Conservation (phyloP, 192 early-diverging fungal species). For the Phycomyces blakesleeanus region DNA sequence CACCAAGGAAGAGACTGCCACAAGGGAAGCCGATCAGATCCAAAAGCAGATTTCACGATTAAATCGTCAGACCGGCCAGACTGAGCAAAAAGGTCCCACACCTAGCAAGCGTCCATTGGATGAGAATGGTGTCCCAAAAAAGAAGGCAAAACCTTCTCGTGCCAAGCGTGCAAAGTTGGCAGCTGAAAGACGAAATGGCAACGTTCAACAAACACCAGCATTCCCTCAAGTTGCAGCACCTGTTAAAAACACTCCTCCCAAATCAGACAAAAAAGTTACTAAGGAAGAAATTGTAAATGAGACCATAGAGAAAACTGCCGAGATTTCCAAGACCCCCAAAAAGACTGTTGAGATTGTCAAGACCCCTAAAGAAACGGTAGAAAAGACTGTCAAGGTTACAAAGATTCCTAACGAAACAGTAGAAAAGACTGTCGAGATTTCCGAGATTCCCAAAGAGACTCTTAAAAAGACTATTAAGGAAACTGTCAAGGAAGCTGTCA, state of each 20-base stretch:
- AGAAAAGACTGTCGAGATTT: not conserved
- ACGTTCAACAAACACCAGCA: not conserved
- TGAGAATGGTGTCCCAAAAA: not conserved
- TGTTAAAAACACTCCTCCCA: not conserved
- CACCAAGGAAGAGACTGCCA: not conserved
- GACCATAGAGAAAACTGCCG: not conserved
- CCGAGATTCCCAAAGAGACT: not conserved
- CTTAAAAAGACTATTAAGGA: not conserved
- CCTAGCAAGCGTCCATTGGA: constrained; percentile 4
- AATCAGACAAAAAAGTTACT: too few species aligned
- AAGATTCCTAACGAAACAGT: not conserved
- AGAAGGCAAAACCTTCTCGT: not conserved
- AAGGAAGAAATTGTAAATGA: not conserved
- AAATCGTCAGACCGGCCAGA: not conserved
- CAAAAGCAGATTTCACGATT: constrained; percentile 13
- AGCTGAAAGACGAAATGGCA: not conserved
- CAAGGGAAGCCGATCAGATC: constrained; percentile 22
- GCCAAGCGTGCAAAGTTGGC: not conserved
- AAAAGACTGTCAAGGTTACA: not conserved
- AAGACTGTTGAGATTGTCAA: not conserved
- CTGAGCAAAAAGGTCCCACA: not conserved
- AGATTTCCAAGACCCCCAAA: not conserved
- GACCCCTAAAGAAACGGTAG: not conserved
- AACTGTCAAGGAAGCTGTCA: not conserved
- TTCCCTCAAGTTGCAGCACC: too few species aligned